These are phyloP conservation scores for Vitis labrusca DNA, from an alignment of 164 flowering plant genomes.

Conservation along the genomic window DNA sequence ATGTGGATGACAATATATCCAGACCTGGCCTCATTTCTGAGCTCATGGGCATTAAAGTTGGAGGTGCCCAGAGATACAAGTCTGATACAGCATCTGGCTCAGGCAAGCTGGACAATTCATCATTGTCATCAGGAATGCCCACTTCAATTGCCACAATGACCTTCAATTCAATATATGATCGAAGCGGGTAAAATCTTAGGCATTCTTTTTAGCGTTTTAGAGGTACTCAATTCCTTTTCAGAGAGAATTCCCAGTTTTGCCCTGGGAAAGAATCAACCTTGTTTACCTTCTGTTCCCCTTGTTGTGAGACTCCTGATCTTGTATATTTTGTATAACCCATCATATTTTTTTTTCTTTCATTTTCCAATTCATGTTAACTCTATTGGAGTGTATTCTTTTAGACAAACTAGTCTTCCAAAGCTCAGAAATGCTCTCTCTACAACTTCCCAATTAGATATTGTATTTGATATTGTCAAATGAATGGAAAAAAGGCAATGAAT, in stretches of 20 bases:
- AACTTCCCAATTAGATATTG: too few relatives aligned
- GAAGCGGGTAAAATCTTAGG: constrained; percentile 15
- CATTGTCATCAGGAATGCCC: constrained; percentile 13
- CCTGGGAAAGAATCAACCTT: too few relatives aligned
- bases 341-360: neutral
- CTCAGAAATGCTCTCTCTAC: too few relatives aligned
- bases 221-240: too few relatives aligned
- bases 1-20: constrained; percentile 23
- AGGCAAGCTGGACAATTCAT: constrained; percentile 13
- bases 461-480: too few relatives aligned
- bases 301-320: neutral
- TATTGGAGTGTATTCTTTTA: neutral
- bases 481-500: too few relatives aligned
- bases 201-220: too few relatives aligned
- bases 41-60: constrained; percentile 9
- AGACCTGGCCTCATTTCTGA: constrained; percentile 34
- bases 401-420: too few relatives aligned
- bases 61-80: constrained; percentile 6
- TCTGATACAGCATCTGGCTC: constrained; percentile 8
- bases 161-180: constrained; percentile 42
- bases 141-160: constrained; percentile 45
- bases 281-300: neutral
- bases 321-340: neutral
- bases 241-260: too few relatives aligned
- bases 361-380: too few relatives aligned